These are phyloP conservation scores for Besnoitia besnoiti DNA, from an alignment of 169 alveolate species.

Conservation along the genomic window DNA sequence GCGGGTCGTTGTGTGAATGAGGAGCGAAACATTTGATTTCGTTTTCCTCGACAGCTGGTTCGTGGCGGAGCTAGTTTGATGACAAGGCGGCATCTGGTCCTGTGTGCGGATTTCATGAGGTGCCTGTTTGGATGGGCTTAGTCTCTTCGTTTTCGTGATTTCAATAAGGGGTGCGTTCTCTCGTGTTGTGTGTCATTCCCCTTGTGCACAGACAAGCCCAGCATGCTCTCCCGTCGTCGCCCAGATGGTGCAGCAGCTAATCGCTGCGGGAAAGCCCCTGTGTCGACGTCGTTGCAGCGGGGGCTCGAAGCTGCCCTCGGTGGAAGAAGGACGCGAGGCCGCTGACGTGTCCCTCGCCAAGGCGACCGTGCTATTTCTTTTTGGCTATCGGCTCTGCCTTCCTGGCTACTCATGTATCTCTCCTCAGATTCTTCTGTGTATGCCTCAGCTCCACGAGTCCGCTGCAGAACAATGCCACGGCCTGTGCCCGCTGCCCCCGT, in stretches of 20 bases:
- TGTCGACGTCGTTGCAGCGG: not conserved
- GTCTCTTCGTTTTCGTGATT: too few species aligned
- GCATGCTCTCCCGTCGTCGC: constrained; percentile 24
- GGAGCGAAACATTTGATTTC: too few species aligned
- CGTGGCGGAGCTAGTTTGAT: too few species aligned
- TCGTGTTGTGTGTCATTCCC: not conserved
- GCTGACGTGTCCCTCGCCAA: not conserved
- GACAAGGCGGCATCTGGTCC: too few species aligned
- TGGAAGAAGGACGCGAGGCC: not conserved
- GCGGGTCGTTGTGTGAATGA: too few species aligned
- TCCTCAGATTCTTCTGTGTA: not conserved
- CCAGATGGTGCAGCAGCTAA: constrained; percentile 4
- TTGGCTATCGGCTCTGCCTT: not conserved
- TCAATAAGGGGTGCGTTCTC: too few species aligned
- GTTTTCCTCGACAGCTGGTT: too few species aligned
- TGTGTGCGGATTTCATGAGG: too few species aligned
- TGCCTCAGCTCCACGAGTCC: not conserved
- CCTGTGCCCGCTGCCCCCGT: not conserved
- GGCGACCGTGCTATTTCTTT: not conserved
- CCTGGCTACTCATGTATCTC: not conserved
- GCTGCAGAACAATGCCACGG: not conserved
- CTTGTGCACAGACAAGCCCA: not conserved
- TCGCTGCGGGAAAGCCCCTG: not conserved
- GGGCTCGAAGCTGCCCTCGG: not conserved
- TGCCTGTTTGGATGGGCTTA: too few species aligned